These are phyloP conservation scores for Mortierella sp. DNA, from an alignment of 371 early-diverging fungal species.

Conservation along the genomic window DNA sequence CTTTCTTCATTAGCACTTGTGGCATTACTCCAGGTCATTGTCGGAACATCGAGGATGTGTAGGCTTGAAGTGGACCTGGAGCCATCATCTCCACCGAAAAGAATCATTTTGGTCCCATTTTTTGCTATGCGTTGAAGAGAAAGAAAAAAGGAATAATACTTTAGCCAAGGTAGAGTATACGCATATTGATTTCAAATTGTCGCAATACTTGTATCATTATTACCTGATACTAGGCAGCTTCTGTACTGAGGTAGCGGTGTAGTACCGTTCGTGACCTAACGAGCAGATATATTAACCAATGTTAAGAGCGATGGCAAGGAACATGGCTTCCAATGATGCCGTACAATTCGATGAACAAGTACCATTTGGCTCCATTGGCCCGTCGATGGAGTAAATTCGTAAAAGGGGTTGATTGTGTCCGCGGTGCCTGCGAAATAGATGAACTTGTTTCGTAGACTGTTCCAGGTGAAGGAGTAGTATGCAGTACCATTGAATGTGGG, in stretches of 20 bases:
- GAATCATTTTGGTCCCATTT: constrained; percentile 22
- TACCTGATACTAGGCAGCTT: constrained; percentile 17
- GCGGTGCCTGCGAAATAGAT: background rate
- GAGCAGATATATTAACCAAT: background rate
- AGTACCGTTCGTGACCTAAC: background rate
- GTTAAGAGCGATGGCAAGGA: too few species aligned
- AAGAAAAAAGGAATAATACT: background rate
- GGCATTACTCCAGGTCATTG: constrained; percentile 9
- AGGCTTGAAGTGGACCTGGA: background rate
- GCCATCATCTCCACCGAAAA: constrained; percentile 10
- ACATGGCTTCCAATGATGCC: too few species aligned
- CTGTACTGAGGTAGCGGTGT: background rate
- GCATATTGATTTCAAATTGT: too few species aligned
- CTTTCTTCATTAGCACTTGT: background rate
- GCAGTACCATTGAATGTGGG: too few species aligned
- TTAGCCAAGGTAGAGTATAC: too few species aligned
- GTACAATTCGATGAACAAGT: too few species aligned
- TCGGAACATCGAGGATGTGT: constrained; percentile 10
- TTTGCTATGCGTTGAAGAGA: background rate
- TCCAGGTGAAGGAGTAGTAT: background rate
- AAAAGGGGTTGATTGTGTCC: background rate
- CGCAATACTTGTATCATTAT: too few species aligned
- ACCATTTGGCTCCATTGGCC: background rate
- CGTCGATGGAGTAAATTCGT: constrained; percentile 4
- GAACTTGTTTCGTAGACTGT: background rate